phyloP scores from a whole-genome alignment of 495 filamentous ascomycete species.

The Hyaloscypha finlandica region DNA sequence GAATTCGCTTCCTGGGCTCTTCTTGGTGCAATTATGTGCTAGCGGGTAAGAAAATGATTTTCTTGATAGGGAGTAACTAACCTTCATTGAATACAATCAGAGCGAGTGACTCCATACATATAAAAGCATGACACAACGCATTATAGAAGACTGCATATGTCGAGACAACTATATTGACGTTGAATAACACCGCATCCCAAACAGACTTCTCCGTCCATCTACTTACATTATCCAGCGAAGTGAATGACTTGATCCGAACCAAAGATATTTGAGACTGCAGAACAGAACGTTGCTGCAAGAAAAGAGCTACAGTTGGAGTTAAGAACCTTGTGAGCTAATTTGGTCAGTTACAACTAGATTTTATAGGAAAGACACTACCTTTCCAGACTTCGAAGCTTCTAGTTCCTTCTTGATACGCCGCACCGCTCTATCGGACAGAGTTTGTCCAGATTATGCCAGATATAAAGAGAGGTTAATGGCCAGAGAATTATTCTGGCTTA shows the following conservation, averaged over 20 bases:
- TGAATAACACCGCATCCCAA: constrained; percentile 71
- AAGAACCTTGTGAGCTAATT: constrained; percentile 80
- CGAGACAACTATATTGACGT: constrained; percentile 71
- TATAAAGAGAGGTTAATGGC: background rate
- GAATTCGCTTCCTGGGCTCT: constrained; percentile 69
- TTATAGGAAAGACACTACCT: background rate
- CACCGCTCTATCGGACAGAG: constrained; percentile 8
- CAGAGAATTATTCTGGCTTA: background rate
- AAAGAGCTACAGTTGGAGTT: constrained; percentile 72
- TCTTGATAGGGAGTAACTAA: constrained; percentile 35
- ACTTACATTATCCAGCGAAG: constrained; percentile 68
- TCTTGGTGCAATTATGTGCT: constrained; percentile 69
- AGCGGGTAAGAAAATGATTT: constrained; percentile 9
- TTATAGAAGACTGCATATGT: constrained; percentile 75
- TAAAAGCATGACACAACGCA: constrained; percentile 77
- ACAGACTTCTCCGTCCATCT: constrained; percentile 68
- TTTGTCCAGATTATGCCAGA: background rate
- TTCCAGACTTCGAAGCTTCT: background rate
- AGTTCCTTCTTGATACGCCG: constrained; percentile 18
- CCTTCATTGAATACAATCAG: constrained; percentile 89
- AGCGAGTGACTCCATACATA: constrained; percentile 62
- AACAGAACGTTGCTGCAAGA: constrained; percentile 67
- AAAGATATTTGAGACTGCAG: constrained; percentile 62
- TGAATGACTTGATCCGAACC: constrained; percentile 62
- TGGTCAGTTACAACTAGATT: background rate